Conservation (phyloP, 148 eudicot genomes). For the Dianthus caryophyllus region DNA sequence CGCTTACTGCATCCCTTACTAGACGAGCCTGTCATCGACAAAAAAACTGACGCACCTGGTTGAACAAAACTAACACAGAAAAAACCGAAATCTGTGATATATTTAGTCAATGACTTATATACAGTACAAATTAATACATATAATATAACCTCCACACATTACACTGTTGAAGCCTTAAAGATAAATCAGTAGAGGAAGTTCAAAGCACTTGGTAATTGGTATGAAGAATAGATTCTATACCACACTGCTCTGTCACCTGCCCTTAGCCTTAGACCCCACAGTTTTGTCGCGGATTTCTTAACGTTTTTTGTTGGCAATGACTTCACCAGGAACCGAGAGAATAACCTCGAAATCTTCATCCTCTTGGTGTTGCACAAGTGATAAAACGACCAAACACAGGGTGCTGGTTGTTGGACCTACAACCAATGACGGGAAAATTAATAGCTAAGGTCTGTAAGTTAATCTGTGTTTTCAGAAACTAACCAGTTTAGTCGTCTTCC, state of each 20-base stretch:
- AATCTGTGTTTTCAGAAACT: constrained; percentile 12
- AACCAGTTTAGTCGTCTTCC: constrained; percentile 24
- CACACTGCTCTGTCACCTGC: constrained; percentile 21
- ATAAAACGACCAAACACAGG: constrained; percentile 21
- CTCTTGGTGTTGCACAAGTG: constrained; percentile 5
- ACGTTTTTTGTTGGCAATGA: constrained; percentile 14
- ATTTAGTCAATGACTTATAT: no score
- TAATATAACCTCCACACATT: no score
- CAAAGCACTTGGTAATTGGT: constrained; percentile 17
- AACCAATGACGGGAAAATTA: constrained; percentile 21
- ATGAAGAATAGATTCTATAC: constrained; percentile 22
- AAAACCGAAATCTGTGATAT: no score
- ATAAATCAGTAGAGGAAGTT: neutral
- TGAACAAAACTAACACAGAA: no score
- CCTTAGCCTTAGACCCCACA: constrained; percentile 15
- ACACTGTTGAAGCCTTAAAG: neutral
- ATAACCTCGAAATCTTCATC: constrained; percentile 20
- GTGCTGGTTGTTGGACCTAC: constrained; percentile 12
- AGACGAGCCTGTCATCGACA: no score
- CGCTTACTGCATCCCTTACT: no score
- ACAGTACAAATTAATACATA: no score
- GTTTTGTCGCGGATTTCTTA: constrained; percentile 13
- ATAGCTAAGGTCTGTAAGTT: constrained; percentile 17
- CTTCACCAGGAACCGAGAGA: constrained; percentile 28
- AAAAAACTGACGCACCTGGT: no score